Evolutionary conservation across 2,329 filamentous ascomycete genomes (phyloP), one percentile per base, ranked within the genome.

Genomic region (Sodiomyces alkalinus): DNA sequence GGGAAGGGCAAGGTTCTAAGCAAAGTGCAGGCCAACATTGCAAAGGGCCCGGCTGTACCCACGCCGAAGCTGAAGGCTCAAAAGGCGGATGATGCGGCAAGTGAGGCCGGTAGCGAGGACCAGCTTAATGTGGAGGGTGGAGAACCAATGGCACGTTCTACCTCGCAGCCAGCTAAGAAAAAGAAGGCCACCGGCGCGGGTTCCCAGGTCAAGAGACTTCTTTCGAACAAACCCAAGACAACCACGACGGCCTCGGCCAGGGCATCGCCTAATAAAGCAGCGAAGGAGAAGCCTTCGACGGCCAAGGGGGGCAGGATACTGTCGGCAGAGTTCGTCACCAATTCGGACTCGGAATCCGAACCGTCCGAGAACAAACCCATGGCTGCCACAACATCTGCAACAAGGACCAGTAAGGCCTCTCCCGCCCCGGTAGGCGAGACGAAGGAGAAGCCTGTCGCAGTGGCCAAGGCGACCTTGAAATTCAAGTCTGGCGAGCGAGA

Each of bases 1-100:
- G 68, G 67, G 29, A 65, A 64, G 31, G 71, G 71, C 29, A 73
- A 65, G 28, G 65, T 63, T 28, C 49, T 77, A 19, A 76, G 72
- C 49, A 70, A 65, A 39, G 50, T 77, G 7, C 71, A 76, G 38
- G 65, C 62, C 8, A 60, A 62, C 7, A 57, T 77, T 24, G 68
- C 64, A 27, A 67, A 64, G 43, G 61, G 60, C 3, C 53, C 58
- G n/a, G 31, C 36, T 14, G 31, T 31, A 1, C 51, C 58, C n/a
- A 47, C 56, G 4, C 56, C 66, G 2, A 69, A 64, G 42, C 56
- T 59, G 38, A 60, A 60, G 36, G 49, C 56, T 5, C 58, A 66
- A 32, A 67, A 63, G 39, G 48, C 52, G 7, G 67, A 73, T 13
- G 64, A 64, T 10, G 32, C 26, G 9, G 30, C 29, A 10, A 36